These are phyloP conservation scores for Metschnikowia anglica DNA, from an alignment of 805 yeast species.

Conservation along the genomic window DNA sequence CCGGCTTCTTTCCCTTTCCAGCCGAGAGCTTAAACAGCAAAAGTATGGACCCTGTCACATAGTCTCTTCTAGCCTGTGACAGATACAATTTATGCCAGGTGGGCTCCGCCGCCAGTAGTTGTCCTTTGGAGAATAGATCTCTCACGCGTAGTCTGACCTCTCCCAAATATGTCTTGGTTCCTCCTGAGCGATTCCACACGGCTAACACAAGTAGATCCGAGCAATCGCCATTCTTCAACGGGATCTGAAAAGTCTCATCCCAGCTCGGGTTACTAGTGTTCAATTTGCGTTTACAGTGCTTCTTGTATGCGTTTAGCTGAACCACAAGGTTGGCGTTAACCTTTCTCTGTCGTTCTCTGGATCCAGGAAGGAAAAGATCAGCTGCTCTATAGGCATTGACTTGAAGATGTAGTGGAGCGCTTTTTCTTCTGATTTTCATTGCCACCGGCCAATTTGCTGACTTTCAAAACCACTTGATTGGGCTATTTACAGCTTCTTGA, in stretches of 20 bases:
- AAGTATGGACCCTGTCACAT: constrained; percentile 49
- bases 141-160: constrained; percentile 34
- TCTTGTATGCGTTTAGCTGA: constrained; percentile 30
- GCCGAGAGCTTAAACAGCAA: constrained; percentile 42
- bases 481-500: too few relatives aligned
- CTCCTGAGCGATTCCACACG: constrained; percentile 42
- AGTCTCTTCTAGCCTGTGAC: constrained; percentile 37
- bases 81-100: constrained; percentile 49
- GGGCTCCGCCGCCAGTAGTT: constrained; percentile 27
- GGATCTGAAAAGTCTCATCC: constrained; percentile 36
- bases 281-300: constrained; percentile 31
- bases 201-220: constrained; percentile 32
- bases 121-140: constrained; percentile 27
- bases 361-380: constrained; percentile 29
- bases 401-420: constrained; percentile 25
- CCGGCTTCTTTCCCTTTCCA: constrained; percentile 16
- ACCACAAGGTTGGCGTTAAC: constrained; percentile 41
- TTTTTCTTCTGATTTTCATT: constrained; percentile 16
- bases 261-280: constrained; percentile 41
- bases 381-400: constrained; percentile 42
- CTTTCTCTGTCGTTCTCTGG: constrained; percentile 18
- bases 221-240: constrained; percentile 29
- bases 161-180: constrained; percentile 40
- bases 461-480: not conserved
- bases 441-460: not conserved